Evolutionary conservation across 768 basidiomycete species (phyloP), one percentile per base, ranked within the genome.

Genomic region (Lactarius hengduanensis): DNA sequence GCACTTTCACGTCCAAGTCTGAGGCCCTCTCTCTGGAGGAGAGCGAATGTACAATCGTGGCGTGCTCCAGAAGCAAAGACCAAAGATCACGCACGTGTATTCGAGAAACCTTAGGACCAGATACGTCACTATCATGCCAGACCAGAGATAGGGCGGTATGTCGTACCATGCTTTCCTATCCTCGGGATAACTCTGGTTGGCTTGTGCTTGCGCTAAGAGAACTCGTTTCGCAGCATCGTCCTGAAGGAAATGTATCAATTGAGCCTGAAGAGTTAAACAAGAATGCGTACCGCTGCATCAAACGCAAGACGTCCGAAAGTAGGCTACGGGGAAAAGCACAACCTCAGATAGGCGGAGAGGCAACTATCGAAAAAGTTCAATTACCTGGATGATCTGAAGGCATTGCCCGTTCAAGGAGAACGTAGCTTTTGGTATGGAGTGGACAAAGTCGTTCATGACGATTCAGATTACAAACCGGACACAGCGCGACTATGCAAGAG

Each of bases 391-490:
- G 22, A 62, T 62, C 18, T 62, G 61, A 34, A 62, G 34, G 22
- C 26, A 55, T 32, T 62, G 61, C 38, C 54, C 61, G 30, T 62
- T 62, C 54, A 62, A 36, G 4, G 36, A 50, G 61, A 56, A 62
- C 9, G 61, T 40, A 4, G 61, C 61, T 30, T 62, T 55, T 9
- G 61, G 61, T 11, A 62, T 62, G 3, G 61, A 55, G 54, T 62
- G 32, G 61, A 62, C 61, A 32, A 56, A 56, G 53, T 62, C 61
- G 61, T 62, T 62, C 61, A 62, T 62, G 54, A 26, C 11, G 28
- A 38, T 38, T 38, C 36, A 38, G 36, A 55, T 30, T 11, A 41
- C 32, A 50, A n/a, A 34, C 4, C 2, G 11, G 22, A 50, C 38
- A 40, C 41, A 18, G 41, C 41, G 43, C 20, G 20, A 45, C 43